Percentiles rank a stretch among this genome's conserved stretches.
phyloP scores from a whole-genome alignment of 73 alveolate species.

The Halteria grandinella region DNA sequence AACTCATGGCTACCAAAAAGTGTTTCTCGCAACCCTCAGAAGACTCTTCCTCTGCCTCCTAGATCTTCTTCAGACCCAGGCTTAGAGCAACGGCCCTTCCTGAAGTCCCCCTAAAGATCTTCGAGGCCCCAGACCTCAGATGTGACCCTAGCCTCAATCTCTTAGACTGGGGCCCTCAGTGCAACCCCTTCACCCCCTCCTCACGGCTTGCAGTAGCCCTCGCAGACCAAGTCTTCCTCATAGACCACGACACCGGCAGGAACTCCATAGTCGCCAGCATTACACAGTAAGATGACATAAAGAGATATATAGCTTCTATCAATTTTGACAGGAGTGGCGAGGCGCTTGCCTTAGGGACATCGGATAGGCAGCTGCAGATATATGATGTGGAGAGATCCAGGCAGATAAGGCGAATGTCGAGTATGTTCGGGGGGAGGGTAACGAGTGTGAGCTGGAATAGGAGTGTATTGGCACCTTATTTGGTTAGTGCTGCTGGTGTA shows the following conservation, averaged over 20 bases:
- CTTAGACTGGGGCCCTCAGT: slow-evolving; percentile 38
- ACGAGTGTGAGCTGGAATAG: slow-evolving; percentile 18
- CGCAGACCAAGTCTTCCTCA: not conserved
- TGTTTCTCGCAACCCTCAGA: not conserved
- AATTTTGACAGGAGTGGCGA: slow-evolving; percentile 41
- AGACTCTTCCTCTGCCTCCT: no score
- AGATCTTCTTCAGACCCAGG: not conserved
- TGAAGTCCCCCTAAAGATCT: not conserved
- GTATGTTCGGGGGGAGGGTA: slow-evolving; percentile 17
- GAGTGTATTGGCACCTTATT: slow-evolving; percentile 35
- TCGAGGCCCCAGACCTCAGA: slow-evolving; percentile 29
- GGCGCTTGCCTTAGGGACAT: slow-evolving; percentile 31
- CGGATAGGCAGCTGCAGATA: not conserved
- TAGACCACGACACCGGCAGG: not conserved
- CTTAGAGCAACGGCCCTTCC: slow-evolving; percentile 24
- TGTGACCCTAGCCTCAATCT: not conserved
- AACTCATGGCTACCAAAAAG: not conserved
- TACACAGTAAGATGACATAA: not conserved
- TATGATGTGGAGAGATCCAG: slow-evolving; percentile 36
- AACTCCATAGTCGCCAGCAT: not conserved
- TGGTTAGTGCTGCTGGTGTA: slow-evolving; percentile 2
- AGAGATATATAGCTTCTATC: not conserved
- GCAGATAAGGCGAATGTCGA: slow-evolving; percentile 1
- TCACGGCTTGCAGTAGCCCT: slow-evolving; percentile 23
- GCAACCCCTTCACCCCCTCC: not conserved